Evolutionary conservation across 2,329 filamentous ascomycete genomes (phyloP).

Genomic region (Exophiala sp.): DNA sequence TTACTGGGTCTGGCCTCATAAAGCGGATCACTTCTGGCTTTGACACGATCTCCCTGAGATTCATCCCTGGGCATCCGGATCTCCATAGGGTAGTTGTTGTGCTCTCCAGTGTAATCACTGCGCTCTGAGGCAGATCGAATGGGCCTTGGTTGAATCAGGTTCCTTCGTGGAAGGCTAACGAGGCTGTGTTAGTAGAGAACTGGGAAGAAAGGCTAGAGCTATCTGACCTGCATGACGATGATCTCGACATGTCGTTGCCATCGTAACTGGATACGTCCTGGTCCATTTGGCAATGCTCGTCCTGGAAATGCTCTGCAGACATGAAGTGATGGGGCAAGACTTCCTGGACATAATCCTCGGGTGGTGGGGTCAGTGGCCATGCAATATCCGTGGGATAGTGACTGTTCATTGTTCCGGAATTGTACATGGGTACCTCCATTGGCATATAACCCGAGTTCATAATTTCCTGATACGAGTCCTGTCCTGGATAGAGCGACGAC

Average conservation of each 20-base stretch:
- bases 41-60: conserved; percentile 19
- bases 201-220: neutral
- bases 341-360: conserved; percentile 19
- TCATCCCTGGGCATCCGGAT: conserved; percentile 19
- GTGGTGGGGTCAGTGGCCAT: conserved; percentile 16
- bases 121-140: conserved; percentile 27
- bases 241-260: conserved; percentile 1
- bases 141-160: conserved; percentile 20
- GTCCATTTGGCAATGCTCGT: conserved; percentile 5
- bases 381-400: conserved; percentile 5
- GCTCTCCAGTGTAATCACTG: conserved; percentile 12
- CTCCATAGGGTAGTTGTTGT: conserved; percentile 5
- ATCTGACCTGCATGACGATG: conserved; percentile 16
- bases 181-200: conserved; percentile 2
- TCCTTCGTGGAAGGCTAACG: conserved; percentile 9
- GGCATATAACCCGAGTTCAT: conserved; percentile 14
- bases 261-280: conserved; percentile 8
- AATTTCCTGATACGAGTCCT: conserved; percentile 13
- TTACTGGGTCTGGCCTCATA: conserved; percentile 25
- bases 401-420: conserved; percentile 12
- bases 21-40: conserved; percentile 25
- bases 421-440: conserved; percentile 14
- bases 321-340: conserved; percentile 4
- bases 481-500: conserved; percentile 10
- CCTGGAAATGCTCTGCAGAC: conserved; percentile 11